Evolutionary conservation across 129 eudicot genomes (phyloP), one percentile per base, ranked within the genome.

Genomic region (Tagetes erecta): DNA sequence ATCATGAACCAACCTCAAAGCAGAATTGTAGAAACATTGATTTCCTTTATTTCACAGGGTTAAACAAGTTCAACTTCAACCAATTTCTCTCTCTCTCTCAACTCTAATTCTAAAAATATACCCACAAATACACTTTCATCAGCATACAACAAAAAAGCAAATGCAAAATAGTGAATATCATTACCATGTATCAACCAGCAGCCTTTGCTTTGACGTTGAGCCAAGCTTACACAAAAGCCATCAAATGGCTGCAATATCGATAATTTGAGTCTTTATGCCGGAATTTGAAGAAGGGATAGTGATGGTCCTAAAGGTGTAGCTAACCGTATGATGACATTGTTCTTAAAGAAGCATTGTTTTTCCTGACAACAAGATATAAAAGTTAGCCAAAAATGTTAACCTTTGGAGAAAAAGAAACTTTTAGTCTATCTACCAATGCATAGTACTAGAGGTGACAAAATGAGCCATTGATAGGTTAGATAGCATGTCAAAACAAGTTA

Each of bases 321-420:
- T 39, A 39, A 67, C 55, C 50, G 3, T 71, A 38, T 39, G 65
- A 53, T 37, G 27, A 53, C 10, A 20, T 71, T 37, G 37, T 71
- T 37, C 36, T 65, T n/a, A 27, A 30, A 30, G 66, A 60, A 36
- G 9, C 27, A 36, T 35, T 31, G 3, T 2, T 20, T 30, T 59
- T 44, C 67, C 67, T 72, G 66, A 8, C 55, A 12, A 57, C 5
- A 53, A 37, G 10, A 4, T 52, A 50, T 14, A 30, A 55, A 36
- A 53, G 36, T 40, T 39, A 39, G 36, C 27, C n/a, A 3, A 14
- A 20, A 11, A 67, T 5, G 14, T 67, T 8, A 5, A 67, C 8
- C 2, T 67, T 30, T 14, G 12, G 41, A 35, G 4, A 58, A 11
- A 11, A 11, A 60, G 67, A 60, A 60, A 60, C 14, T 34, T 10